Conservation (phyloP, 1,139 yeast species). For the Scheffersomyces insectosa region DNA sequence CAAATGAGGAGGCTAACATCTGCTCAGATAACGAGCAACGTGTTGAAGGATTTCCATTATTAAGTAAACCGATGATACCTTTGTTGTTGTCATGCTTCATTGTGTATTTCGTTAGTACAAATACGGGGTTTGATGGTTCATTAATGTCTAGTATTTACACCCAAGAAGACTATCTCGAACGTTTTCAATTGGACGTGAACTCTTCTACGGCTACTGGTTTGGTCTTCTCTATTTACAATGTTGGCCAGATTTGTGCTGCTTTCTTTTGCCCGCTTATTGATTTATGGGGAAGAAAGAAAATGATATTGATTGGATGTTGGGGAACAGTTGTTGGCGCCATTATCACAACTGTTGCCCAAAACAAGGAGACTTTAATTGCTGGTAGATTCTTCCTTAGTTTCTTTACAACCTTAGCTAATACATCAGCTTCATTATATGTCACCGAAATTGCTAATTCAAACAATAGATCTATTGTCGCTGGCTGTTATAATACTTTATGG, state of each 20-base stretch:
- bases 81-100: constrained; percentile 11
- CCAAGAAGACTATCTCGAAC: constrained; percentile 14
- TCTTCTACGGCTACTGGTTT: constrained; percentile 20
- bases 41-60: not conserved
- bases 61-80: constrained; percentile 5
- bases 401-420: constrained; percentile 13
- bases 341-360: constrained; percentile 22
- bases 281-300: constrained; percentile 15
- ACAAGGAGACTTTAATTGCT: constrained; percentile 18
- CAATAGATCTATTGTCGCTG: constrained; percentile 23
- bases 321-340: constrained; percentile 24
- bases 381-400: constrained; percentile 23
- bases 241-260: constrained; percentile 18
- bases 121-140: constrained; percentile 22
- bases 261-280: constrained; percentile 12
- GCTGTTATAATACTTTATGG: constrained; percentile 24
- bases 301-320: constrained; percentile 18
- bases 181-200: constrained; percentile 13
- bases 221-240: constrained; percentile 19
- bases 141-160: constrained; percentile 17
- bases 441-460: constrained; percentile 27
- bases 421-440: constrained; percentile 24
- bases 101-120: constrained; percentile 14
- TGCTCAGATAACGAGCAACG: too few relatives aligned
- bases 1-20: too few relatives aligned